A percentile compares a stretch with the other conserved stretches of the same genome.
Conservation (phyloP, 257 asterid genomes). For the Solanum gracilifrons region DNA sequence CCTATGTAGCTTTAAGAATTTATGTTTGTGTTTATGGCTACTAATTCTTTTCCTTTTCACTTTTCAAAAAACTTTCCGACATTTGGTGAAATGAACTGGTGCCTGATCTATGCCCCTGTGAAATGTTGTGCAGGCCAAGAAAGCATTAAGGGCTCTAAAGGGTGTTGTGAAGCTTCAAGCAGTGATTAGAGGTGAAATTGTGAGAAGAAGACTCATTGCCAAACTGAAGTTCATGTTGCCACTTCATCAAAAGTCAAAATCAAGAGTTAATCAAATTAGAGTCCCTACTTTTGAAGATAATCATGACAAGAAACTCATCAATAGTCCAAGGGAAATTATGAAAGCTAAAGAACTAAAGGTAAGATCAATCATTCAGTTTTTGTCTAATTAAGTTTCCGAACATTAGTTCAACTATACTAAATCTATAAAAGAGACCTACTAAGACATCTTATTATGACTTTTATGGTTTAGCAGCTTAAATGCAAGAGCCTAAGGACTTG, state of each 20-base stretch:
- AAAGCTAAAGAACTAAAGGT: conserved; percentile 41
- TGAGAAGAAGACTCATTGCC: conserved; percentile 24
- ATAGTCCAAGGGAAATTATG: conserved; percentile 22
- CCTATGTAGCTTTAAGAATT: background rate
- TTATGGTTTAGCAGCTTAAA: conserved; percentile 24
- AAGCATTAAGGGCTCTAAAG: conserved; percentile 67
- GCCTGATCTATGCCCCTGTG: background rate
- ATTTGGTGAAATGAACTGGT: background rate
- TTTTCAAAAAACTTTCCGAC: background rate
- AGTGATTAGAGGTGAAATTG: conserved; percentile 67
- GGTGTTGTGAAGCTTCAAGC: conserved; percentile 87
- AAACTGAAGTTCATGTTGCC: conserved; percentile 11
- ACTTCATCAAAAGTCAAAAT: conserved; percentile 5
- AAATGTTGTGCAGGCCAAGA: conserved; percentile 41
- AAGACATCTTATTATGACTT: background rate
- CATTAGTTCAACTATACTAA: background rate
- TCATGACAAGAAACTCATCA: conserved; percentile 27
- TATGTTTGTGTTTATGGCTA: background rate
- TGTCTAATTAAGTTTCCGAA: background rate
- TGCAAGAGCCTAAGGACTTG: conserved; percentile 34
- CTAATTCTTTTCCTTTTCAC: background rate
- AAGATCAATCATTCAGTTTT: background rate
- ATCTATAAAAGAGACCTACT: background rate
- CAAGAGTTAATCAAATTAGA: conserved; percentile 17
- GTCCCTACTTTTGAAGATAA: conserved; percentile 27